Conservation (phyloP, 2,329 filamentous ascomycete genomes). For the Fusarium decemcellulare region DNA sequence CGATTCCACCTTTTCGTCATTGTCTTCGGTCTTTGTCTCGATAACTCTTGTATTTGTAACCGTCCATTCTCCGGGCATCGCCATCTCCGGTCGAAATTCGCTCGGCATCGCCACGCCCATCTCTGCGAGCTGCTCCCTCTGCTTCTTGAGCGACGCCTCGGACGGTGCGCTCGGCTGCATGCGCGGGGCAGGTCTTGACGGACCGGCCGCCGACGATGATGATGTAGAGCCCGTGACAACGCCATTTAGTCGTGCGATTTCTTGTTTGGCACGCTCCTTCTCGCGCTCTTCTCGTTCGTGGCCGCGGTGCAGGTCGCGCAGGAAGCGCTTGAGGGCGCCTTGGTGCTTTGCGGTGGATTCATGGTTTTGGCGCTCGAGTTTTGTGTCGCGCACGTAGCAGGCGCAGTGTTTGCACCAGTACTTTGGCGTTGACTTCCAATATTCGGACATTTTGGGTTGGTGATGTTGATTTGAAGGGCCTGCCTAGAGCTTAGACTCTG, state of each 20-base stretch:
- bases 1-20: conserved; percentile 59
- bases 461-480: conserved; percentile 7
- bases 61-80: conserved; percentile 91
- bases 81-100: conserved; percentile 83
- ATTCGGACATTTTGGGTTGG: conserved; percentile 82
- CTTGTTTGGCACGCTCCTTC: conserved; percentile 84
- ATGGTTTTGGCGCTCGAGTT: conserved; percentile 90
- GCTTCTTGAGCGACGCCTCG: conserved; percentile 80
- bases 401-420: conserved; percentile 99
- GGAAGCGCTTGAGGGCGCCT: conserved; percentile 86
- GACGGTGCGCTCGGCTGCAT: conserved; percentile 43
- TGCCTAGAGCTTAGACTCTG: conserved; percentile 2
- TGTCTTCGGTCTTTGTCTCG: conserved; percentile 58
- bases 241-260: conserved; percentile 89
- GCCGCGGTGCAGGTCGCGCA: conserved; percentile 88
- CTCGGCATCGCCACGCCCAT: conserved; percentile 90
- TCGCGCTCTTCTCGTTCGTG: conserved; percentile 87
- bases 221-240: conserved; percentile 69
- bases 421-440: conserved; percentile 98
- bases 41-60: conserved; percentile 75
- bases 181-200: conserved; percentile 31
- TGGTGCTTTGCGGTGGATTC: conserved; percentile 90
- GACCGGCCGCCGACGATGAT: conserved; percentile 48
- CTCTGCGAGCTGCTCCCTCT: conserved; percentile 89
- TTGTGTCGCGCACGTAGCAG: conserved; percentile 91